phyloP scores from a whole-genome alignment of 2,329 filamentous ascomycete genomes.

The Furcasterigmium sp. region DNA sequence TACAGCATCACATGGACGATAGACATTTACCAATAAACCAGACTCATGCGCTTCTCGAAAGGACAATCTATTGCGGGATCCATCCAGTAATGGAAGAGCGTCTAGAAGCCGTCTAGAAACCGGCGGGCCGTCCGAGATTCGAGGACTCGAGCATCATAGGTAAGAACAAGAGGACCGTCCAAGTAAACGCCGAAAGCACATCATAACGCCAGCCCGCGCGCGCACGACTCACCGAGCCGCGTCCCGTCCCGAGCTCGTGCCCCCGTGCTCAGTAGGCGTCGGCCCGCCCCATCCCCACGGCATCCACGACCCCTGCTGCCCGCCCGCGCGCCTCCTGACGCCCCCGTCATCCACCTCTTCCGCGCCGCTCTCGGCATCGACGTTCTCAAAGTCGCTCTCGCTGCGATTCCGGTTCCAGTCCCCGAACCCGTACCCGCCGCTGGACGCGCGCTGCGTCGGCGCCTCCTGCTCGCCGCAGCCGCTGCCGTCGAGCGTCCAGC shows the following conservation, averaged over 20 bases:
- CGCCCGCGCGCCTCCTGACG: conserved; percentile 23
- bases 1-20: too few species aligned
- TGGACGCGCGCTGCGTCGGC: conserved; percentile 15
- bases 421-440: conserved; percentile 33
- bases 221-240: not conserved
- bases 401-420: conserved; percentile 75
- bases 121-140: not conserved
- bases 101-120: too few species aligned
- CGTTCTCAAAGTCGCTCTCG: conserved; percentile 85
- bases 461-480: conserved; percentile 2
- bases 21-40: too few species aligned
- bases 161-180: not conserved
- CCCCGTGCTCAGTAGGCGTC: conserved; percentile 14
- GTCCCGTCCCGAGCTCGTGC: conserved; percentile 33
- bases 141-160: too few species aligned
- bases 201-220: not conserved
- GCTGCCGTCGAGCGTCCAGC: conserved; percentile 11
- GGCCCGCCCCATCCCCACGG: conserved; percentile 37
- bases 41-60: too few species aligned
- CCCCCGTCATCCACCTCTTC: conserved; percentile 47
- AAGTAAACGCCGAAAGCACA: conserved; percentile 2
- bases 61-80: too few species aligned
- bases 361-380: conserved; percentile 66
- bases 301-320: conserved; percentile 34
- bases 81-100: too few species aligned